Evolutionary conservation across 2,329 filamentous ascomycete species (phyloP).

Genomic region (Phialophora macrospora): DNA sequence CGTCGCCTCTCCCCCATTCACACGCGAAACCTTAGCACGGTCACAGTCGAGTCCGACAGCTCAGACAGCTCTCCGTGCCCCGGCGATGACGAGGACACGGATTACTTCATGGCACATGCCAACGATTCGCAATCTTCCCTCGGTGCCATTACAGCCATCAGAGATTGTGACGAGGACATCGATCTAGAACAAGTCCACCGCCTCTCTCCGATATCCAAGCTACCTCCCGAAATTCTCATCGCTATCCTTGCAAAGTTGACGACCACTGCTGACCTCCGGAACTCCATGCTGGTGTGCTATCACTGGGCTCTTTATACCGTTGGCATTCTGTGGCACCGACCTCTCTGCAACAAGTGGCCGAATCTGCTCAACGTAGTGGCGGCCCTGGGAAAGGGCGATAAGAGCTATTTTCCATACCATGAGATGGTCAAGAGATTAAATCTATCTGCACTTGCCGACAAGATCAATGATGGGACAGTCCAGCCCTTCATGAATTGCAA

Average conservation of each 20-base stretch:
- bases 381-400: slow-evolving; percentile 68
- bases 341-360: slow-evolving; percentile 83
- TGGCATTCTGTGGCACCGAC: slow-evolving; percentile 91
- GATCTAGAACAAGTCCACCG: slow-evolving; percentile 63
- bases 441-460: slow-evolving; percentile 74
- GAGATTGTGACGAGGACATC: slow-evolving; percentile 68
- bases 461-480: slow-evolving; percentile 88
- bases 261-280: slow-evolving; percentile 75
- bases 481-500: slow-evolving; percentile 82
- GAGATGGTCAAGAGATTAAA: slow-evolving; percentile 93
- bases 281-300: slow-evolving; percentile 92
- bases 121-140: slow-evolving; percentile 95
- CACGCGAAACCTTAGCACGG: slow-evolving; percentile 36
- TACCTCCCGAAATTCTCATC: slow-evolving; percentile 95
- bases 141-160: slow-evolving; percentile 72
- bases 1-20: slow-evolving; percentile 35
- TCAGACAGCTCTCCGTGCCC: slow-evolving; percentile 51
- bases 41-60: slow-evolving; percentile 39
- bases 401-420: slow-evolving; percentile 80
- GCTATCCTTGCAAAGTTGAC: slow-evolving; percentile 85
- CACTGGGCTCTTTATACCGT: slow-evolving; percentile 92
- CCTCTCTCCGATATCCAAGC: slow-evolving; percentile 76
- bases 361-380: slow-evolving; percentile 80
- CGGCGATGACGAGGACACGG: slow-evolving; percentile 84
- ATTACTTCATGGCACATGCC: slow-evolving; percentile 79